Evolutionary conservation across 2,329 filamentous ascomycete species (phyloP).

Genomic region (Fusarium sp.): DNA sequence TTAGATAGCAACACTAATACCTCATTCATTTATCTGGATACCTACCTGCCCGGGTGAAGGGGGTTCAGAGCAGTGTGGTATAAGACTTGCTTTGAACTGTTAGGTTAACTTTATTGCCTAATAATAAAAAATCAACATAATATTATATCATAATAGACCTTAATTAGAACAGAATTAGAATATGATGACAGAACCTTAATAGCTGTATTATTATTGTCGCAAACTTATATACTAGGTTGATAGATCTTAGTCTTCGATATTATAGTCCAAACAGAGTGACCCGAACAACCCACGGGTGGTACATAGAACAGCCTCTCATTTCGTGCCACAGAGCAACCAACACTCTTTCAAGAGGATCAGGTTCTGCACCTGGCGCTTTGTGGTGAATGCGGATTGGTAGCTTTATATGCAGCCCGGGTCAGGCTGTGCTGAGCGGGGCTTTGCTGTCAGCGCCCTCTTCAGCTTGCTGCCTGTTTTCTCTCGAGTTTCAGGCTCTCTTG

Average conservation of each 20-base stretch:
- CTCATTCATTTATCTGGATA: not conserved
- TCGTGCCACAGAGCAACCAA: not conserved
- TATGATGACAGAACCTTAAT: too few relatives aligned
- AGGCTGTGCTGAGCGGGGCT: not conserved
- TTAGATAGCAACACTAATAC: not conserved
- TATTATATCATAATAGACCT: too few relatives aligned
- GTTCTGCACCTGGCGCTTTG: not conserved
- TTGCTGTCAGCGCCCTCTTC: not conserved
- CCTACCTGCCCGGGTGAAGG: not conserved
- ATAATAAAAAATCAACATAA: too few relatives aligned
- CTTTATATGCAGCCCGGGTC: not conserved
- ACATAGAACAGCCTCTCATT: not conserved
- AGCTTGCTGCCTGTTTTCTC: not conserved
- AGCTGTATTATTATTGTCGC: too few relatives aligned
- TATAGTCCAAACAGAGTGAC: too few relatives aligned
- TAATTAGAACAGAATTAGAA: too few relatives aligned
- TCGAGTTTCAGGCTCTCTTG: not conserved
- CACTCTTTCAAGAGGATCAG: not conserved
- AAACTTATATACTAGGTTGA: too few relatives aligned
- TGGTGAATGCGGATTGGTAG: not conserved
- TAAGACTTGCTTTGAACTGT: too few relatives aligned
- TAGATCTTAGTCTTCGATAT: too few relatives aligned
- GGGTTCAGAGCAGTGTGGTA: not conserved
- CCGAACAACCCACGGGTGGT: too few relatives aligned
- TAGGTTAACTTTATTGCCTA: too few relatives aligned